Evolutionary conservation across 495 filamentous ascomycete species (phyloP).

Genomic region (Chaetomidium leptoderma): DNA sequence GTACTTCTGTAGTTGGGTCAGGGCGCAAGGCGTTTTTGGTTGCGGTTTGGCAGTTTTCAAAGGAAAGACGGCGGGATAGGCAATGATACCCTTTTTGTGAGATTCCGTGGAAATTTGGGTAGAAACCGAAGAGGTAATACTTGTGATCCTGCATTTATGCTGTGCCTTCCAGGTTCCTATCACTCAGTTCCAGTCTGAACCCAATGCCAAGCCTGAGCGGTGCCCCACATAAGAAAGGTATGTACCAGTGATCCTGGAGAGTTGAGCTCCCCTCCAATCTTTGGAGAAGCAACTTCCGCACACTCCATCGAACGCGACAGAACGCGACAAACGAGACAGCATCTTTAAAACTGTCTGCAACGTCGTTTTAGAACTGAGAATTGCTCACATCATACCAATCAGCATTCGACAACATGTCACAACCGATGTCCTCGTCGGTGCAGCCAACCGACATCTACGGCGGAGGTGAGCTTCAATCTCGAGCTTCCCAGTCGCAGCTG

Average conservation of each 20-base stretch:
- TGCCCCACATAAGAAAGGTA: slow-evolving; percentile 7
- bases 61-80: too few species aligned
- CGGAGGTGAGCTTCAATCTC: slow-evolving; percentile 57
- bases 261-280: too few species aligned
- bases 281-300: slow-evolving; percentile 20
- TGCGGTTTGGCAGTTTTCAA: background rate
- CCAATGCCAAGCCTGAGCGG: slow-evolving; percentile 9
- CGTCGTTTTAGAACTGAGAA: background rate
- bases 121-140: too few species aligned
- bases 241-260: too few species aligned
- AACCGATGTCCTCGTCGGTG: slow-evolving; percentile 35
- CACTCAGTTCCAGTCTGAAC: too few species aligned
- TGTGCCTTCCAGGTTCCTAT: too few species aligned
- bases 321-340: slow-evolving; percentile 14
- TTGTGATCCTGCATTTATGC: too few species aligned
- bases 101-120: too few species aligned
- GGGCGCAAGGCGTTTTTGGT: background rate
- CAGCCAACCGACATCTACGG: slow-evolving; percentile 70
- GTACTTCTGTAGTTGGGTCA: background rate
- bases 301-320: slow-evolving; percentile 7
- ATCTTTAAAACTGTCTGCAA: background rate
- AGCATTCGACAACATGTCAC: slow-evolving; percentile 23
- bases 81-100: background rate
- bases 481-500: background rate
- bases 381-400: background rate